Conservation (phyloP, 768 basidiomycete genomes). For the Amanita phalloides region DNA sequence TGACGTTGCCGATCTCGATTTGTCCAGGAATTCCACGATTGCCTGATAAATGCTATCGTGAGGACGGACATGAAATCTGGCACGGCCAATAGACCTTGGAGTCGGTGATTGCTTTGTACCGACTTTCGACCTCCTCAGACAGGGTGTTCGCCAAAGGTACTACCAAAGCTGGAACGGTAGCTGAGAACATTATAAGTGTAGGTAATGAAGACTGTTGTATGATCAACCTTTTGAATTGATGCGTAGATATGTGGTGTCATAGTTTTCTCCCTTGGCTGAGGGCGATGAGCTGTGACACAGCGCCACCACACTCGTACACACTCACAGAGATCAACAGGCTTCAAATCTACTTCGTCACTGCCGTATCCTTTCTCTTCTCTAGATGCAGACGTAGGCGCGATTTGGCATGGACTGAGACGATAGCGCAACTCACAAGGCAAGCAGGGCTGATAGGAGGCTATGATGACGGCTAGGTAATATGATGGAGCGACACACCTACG, state of each 20-base stretch:
- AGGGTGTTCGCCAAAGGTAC: conserved; percentile 50
- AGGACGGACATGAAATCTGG: background rate
- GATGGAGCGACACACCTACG: conserved; percentile 34
- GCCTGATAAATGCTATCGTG: conserved; percentile 26
- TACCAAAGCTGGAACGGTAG: conserved; percentile 72
- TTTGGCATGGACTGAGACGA: background rate
- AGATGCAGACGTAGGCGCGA: conserved; percentile 6
- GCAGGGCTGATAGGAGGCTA: conserved; percentile 27
- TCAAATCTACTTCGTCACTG: conserved; percentile 61
- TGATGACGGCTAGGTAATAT: background rate
- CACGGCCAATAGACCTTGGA: conserved; percentile 38
- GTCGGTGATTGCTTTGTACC: background rate
- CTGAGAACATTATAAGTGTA: too few relatives aligned
- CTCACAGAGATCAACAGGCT: conserved; percentile 53
- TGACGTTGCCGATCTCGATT: conserved; percentile 62
- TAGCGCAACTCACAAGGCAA: conserved; percentile 38
- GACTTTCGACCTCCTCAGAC: background rate
- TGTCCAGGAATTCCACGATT: conserved; percentile 75
- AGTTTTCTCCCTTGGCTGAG: conserved; percentile 72
- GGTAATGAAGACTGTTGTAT: background rate
- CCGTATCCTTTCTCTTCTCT: conserved; percentile 80
- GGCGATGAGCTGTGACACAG: background rate
- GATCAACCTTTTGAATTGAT: conserved; percentile 62
- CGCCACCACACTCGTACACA: background rate
- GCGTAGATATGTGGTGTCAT: conserved; percentile 61